Base-by-base conservation (phyloP, 441 rosid genomes). In the Cnidoscolus chayamansa region DNA sequence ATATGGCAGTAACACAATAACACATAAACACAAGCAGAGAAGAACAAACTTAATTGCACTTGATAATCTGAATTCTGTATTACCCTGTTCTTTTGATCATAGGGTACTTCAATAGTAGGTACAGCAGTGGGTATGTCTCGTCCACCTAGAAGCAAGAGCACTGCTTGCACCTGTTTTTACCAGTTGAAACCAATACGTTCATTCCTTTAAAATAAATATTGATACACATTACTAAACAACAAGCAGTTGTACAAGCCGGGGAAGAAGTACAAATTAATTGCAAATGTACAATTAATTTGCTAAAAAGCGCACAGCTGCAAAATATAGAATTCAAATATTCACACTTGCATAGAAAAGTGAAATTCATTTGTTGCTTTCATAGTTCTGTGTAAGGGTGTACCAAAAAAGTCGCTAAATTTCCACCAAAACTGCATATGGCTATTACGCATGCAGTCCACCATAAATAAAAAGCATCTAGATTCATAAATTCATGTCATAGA, bases 121-220 rank as follows among this genome's bases (percentile, higher is more conserved):
- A 85, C 83, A 73, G 79, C 83, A 16, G 84, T 85, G 48, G 90
- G 87, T 50, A 83, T 76, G 70, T 88, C 88, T 59, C 77, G 74
- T 65, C 85, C 89, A 73, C 89, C 92, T 35, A 88, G 77, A 72
- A 86, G 93, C 81, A 88, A 82, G 74, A 88, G 88, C 71, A 90
- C 93, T 7, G 90, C 92, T 78, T 85, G 91, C 76, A 88, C 95
- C 95, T 89, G 81, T 68, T 45, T 53, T 40, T 37, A 61, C 43
- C 47, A 79, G 64, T 68, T 59, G 65, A 77, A 70, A 78, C 31
- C 61, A 56, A 61, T 45, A 65, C 4, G 20, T 68, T 32, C 72
- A 70, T 35, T 70, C 31, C 40, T 58, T 20, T 45, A 48, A 63
- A 35, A 57, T 1, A 61, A 70, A 6, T 12, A 53, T 49, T 16